Evolutionary conservation across 495 filamentous ascomycete genomes (phyloP).

Genomic region (Cercophora scortea): DNA sequence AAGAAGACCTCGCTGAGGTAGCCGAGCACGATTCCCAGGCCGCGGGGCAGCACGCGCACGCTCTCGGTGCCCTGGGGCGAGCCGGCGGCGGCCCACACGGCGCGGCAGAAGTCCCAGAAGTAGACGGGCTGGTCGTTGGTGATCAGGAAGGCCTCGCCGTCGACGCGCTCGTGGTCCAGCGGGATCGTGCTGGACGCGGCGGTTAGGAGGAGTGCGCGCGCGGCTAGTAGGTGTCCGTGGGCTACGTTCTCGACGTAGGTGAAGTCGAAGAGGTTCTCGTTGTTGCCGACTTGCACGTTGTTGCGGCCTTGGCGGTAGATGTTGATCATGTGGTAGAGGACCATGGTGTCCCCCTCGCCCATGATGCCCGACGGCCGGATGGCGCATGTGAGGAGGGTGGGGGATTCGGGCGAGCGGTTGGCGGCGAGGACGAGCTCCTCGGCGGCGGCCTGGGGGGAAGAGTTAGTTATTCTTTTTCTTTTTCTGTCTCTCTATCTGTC

Average conservation of each 20-base stretch:
- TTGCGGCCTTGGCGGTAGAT: conserved; percentile 58
- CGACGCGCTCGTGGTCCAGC: conserved; percentile 70
- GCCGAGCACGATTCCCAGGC: conserved; percentile 57
- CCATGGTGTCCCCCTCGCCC: conserved; percentile 75
- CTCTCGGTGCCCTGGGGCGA: conserved; percentile 54
- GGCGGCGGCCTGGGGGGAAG: conserved; percentile 62
- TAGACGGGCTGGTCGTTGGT: conserved; percentile 89
- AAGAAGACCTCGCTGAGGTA: conserved; percentile 61
- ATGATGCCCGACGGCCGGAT: conserved; percentile 87
- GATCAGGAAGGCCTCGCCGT: conserved; percentile 92
- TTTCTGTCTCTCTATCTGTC: conserved; percentile 2
- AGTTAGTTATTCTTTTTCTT: too few relatives aligned
- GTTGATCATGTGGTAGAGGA: conserved; percentile 54
- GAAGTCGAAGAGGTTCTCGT: conserved; percentile 84
- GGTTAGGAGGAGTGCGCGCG: conserved; percentile 60
- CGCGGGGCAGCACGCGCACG: conserved; percentile 61
- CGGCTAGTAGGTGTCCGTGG: conserved; percentile 64
- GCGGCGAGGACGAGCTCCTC: conserved; percentile 77
- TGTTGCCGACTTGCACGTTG: conserved; percentile 77
- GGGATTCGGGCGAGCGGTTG: conserved; percentile 58
- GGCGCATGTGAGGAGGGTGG: conserved; percentile 63
- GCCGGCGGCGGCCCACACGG: conserved; percentile 68
- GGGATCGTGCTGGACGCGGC: conserved; percentile 47
- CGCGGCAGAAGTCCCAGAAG: conserved; percentile 89
- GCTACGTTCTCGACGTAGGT: conserved; percentile 75